Base-by-base conservation (phyloP, 441 rosid species). In the Pelargonium citronellum region DNA sequence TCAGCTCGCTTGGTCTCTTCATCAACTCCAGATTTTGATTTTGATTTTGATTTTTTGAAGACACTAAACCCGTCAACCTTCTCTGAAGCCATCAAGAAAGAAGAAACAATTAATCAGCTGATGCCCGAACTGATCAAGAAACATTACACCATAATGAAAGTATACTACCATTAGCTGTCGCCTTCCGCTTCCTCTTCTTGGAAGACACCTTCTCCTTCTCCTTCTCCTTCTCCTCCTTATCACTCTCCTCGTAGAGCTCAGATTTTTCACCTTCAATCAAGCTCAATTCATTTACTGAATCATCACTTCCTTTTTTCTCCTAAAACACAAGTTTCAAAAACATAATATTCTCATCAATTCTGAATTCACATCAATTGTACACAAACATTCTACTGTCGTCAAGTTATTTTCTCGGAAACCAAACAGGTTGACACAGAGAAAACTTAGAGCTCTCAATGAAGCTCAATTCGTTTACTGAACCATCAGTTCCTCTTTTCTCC, bases 51-150 rank as follows among this genome's bases (percentile, higher is more conserved):
- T 71, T 79, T 75, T 79, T 81, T 87, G 78, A 88, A 91, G 68
- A 94, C 97, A 79, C 55, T 86, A 77, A 94, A 84, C 51, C 96
- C 97, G 72, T 90, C 92, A 67, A 90, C 95, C 4, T 75, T 61
- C 65, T 75, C 95, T 85, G 68, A 68, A 37, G 60, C 67, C 72
- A 53, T 22, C 46, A 69, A 61, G 39, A 55, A 37, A 66, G 34
- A 9, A 61, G 67, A 70, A 0, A 8, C 55, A 67, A 37, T 17
- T 5, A 7, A 0, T 7, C 19, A 39, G 13, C 13, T 0, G 24
- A 7, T 49, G 58, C 16, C 13, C 10, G 69, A 61, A 12, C 49
- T 13, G 2, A 63, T 47, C 13, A 69, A 64, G 53, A 6, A 3
- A 0, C 8, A 20, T 55, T 15, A 17, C 22, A 39, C 39, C 39